Conservation (phyloP, 2,329 filamentous ascomycete genomes). For the Phialocephala subalpina region DNA sequence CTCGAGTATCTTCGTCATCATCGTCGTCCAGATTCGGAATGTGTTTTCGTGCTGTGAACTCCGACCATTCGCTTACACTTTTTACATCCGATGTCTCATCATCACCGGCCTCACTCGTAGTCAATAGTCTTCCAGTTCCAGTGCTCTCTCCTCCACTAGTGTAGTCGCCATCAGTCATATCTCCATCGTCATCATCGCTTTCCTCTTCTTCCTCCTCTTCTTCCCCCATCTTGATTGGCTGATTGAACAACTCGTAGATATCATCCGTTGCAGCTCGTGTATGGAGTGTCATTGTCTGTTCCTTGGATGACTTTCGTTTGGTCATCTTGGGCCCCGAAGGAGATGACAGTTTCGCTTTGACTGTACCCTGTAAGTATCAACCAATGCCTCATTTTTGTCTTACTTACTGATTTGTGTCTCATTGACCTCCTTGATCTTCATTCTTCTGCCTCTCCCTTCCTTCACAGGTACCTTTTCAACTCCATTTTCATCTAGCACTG, state of each 20-base stretch:
- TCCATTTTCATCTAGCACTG: conserved; percentile 68
- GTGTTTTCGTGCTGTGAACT: conserved; percentile 80
- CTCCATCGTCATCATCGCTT: conserved; percentile 68
- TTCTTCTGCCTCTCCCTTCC: conserved; percentile 66
- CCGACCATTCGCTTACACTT: conserved; percentile 85
- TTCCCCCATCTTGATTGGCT: conserved; percentile 65
- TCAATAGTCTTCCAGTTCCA: conserved; percentile 75
- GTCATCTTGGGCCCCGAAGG: conserved; percentile 85
- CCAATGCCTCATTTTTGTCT: too few relatives aligned
- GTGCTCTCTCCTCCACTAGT: conserved; percentile 89
- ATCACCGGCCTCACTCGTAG: conserved; percentile 70
- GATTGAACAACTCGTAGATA: conserved; percentile 97
- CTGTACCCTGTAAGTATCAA: conserved; percentile 55
- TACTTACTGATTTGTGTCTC: conserved; percentile 90
- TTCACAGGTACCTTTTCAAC: conserved; percentile 53
- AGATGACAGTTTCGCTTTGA: conserved; percentile 93
- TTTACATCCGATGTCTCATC: conserved; percentile 65
- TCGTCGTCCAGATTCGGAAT: conserved; percentile 58
- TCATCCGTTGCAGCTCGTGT: conserved; percentile 96
- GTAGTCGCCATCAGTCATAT: conserved; percentile 75
- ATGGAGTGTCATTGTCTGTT: conserved; percentile 98
- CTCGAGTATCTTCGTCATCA: conserved; percentile 49
- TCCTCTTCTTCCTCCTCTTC: conserved; percentile 51
- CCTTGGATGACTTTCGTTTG: conserved; percentile 67
- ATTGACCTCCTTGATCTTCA: conserved; percentile 85